phyloP scores from a whole-genome alignment of 176 grass and related monocot genomes.

The Olyra latifolia region DNA sequence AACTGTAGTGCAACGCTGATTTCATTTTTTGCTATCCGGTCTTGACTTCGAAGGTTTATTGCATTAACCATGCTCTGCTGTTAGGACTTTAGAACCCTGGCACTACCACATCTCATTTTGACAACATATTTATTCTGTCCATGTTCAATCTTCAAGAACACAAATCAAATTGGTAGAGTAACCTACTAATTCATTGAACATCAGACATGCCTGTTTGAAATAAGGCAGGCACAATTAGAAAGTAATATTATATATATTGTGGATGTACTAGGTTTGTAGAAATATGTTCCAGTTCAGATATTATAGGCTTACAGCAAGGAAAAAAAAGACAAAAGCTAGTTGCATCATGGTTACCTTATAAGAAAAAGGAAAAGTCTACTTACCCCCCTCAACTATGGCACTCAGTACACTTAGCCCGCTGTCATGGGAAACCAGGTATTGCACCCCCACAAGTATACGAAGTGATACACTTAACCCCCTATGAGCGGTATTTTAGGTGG shows the following conservation, averaged over 20 bases:
- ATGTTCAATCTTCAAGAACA: not conserved
- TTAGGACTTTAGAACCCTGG: not conserved
- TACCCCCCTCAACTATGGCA: too few relatives aligned
- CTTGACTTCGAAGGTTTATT: not conserved
- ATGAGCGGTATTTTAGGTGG: too few relatives aligned
- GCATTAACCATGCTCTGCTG: not conserved
- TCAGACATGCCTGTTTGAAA: not conserved
- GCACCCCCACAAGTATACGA: too few relatives aligned
- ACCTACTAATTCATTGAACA: not conserved
- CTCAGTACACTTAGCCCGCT: too few relatives aligned
- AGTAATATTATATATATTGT: not conserved
- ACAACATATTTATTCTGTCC: not conserved
- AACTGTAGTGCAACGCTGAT: not conserved
- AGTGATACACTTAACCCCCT: too few relatives aligned
- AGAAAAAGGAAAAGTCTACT: too few relatives aligned
- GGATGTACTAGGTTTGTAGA: not conserved
- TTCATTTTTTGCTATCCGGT: not conserved
- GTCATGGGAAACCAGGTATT: too few relatives aligned
- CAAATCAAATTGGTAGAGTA: not conserved
- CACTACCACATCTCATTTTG: not conserved
- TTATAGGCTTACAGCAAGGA: not conserved
- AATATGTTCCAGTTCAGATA: not conserved
- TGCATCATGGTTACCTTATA: conserved; percentile 12
- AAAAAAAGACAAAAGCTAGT: not conserved
- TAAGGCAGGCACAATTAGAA: not conserved